Conservation (phyloP, 805 yeast species). For the Metschnikowia aberdeeniae region DNA sequence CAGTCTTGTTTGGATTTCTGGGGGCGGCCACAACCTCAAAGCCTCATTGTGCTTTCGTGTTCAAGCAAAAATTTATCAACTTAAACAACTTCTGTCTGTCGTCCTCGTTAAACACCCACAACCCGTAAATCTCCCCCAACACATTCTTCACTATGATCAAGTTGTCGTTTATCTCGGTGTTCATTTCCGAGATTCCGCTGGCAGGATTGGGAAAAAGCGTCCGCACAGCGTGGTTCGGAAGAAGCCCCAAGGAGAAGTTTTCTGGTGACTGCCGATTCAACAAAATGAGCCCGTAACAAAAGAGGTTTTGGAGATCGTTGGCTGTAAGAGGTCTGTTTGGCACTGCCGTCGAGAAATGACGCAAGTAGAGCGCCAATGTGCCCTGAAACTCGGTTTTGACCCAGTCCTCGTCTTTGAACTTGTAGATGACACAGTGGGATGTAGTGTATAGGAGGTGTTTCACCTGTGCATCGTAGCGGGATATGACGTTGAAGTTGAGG, state of each 20-base stretch:
- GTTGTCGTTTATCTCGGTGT: slow-evolving; percentile 65
- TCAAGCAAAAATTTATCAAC: slow-evolving; percentile 37
- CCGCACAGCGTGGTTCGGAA: slow-evolving; percentile 49
- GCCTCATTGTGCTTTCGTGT: slow-evolving; percentile 21
- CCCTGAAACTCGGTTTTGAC: slow-evolving; percentile 67
- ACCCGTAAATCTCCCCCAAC: slow-evolving; percentile 67
- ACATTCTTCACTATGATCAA: slow-evolving; percentile 66
- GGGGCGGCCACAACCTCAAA: no score
- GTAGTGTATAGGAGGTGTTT: slow-evolving; percentile 65
- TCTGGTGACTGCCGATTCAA: slow-evolving; percentile 64
- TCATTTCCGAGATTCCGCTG: slow-evolving; percentile 44
- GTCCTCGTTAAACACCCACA: slow-evolving; percentile 70
- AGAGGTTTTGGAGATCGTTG: slow-evolving; percentile 39
- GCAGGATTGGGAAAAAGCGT: slow-evolving; percentile 39
- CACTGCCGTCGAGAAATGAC: slow-evolving; percentile 38
- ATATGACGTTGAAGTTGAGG: slow-evolving; percentile 69
- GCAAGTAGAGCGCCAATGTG: slow-evolving; percentile 58
- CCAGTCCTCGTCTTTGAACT: slow-evolving; percentile 65
- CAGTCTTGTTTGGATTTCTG: no score
- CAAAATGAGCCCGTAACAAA: slow-evolving; percentile 66
- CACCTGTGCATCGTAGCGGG: slow-evolving; percentile 69
- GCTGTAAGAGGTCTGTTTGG: slow-evolving; percentile 7
- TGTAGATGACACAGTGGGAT: slow-evolving; percentile 68
- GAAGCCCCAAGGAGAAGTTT: slow-evolving; percentile 66
- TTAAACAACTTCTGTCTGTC: slow-evolving; percentile 61